Evolutionary conservation across 345 rosid genomes (phyloP).

Genomic region (Hibiscus mutabilis): DNA sequence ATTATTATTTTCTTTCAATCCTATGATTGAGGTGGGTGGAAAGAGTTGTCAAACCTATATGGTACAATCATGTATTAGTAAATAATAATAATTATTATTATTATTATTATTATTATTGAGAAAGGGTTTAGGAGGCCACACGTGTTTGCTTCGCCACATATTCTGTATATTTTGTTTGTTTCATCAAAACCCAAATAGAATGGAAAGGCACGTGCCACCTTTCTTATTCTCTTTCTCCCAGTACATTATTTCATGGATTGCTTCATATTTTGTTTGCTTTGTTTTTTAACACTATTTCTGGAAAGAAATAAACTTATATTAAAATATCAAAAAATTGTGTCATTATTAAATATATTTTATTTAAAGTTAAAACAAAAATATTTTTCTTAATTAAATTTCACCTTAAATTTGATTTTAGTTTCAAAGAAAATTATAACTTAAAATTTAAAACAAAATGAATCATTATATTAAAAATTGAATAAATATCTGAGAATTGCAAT

Average conservation of each 20-base stretch:
- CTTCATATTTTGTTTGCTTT: neutral
- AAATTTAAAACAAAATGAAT: too few relatives aligned
- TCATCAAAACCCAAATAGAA: neutral
- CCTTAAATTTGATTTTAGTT: neutral
- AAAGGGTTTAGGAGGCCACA: neutral
- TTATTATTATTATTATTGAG: too few relatives aligned
- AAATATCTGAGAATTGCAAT: too few relatives aligned
- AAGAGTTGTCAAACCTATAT: neutral
- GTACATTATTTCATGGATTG: neutral
- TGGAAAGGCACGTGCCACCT: constrained; percentile 7
- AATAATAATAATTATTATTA: too few relatives aligned
- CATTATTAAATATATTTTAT: neutral
- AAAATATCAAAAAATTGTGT: neutral
- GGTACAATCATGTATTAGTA: neutral
- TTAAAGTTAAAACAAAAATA: neutral
- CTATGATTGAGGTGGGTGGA: constrained; percentile 8
- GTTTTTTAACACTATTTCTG: too few relatives aligned
- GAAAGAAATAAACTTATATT: neutral
- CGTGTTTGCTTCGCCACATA: constrained; percentile 3
- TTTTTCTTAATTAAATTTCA: neutral
- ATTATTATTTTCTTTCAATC: neutral
- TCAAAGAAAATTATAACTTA: neutral
- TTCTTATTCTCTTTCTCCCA: neutral
- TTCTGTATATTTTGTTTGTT: neutral
- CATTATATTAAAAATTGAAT: too few relatives aligned